phyloP scores from a whole-genome alignment of 805 yeast species.

The Nakazawaea wyomingensis region DNA sequence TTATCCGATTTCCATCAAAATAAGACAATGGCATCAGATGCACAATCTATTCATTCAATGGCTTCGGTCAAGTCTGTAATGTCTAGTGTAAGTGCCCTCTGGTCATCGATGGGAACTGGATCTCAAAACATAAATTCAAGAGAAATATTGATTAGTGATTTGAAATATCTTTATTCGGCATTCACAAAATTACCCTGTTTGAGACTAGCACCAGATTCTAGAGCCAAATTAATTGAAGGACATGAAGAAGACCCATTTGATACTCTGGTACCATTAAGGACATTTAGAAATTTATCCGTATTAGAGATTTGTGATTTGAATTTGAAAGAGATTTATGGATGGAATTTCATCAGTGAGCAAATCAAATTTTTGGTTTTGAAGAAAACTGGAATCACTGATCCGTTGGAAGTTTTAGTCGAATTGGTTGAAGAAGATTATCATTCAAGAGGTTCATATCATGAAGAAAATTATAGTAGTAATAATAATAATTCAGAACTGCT shows the following conservation, averaged over 20 bases:
- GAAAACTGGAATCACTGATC: constrained; percentile 44
- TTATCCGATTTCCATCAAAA: constrained; percentile 46
- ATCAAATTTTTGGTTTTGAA: constrained; percentile 50
- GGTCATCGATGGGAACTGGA: constrained; percentile 26
- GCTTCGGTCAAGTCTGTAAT: constrained; percentile 50
- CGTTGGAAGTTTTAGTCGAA: constrained; percentile 46
- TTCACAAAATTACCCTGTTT: constrained; percentile 64
- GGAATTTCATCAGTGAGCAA: constrained; percentile 53
- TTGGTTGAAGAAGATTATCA: constrained; percentile 47
- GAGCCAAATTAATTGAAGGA: constrained; percentile 50
- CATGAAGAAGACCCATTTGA: constrained; percentile 72
- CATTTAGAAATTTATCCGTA: constrained; percentile 59
- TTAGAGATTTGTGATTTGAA: constrained; percentile 56
- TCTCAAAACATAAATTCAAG: constrained; percentile 38
- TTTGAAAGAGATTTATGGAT: constrained; percentile 61
- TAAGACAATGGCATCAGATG: constrained; percentile 24
- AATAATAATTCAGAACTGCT: too few species aligned
- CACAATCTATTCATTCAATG: constrained; percentile 51
- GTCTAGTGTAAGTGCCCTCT: constrained; percentile 39
- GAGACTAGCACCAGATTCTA: constrained; percentile 53
- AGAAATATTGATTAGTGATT: constrained; percentile 35
- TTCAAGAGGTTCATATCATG: constrained; percentile 21
- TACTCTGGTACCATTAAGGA: constrained; percentile 57
- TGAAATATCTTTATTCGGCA: constrained; percentile 54
- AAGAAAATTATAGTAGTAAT: constrained; percentile 17